Conservation (phyloP, 495 filamentous ascomycete genomes). For the Aspergillus incahuasiensis region DNA sequence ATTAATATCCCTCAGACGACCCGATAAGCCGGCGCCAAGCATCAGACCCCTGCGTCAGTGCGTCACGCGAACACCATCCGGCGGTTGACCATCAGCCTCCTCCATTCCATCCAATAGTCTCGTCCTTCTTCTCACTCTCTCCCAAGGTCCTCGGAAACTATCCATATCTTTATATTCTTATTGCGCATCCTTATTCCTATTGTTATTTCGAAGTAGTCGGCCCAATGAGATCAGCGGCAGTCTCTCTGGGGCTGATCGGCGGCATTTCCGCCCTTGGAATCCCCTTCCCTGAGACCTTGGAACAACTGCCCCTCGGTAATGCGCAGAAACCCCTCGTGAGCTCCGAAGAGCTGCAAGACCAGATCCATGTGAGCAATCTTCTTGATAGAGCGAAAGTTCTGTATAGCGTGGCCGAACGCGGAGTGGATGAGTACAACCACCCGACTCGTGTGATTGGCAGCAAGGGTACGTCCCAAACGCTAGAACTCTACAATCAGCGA, state of each 20-base stretch:
- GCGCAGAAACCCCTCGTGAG: constrained; percentile 29
- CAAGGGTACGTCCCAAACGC: constrained; percentile 35
- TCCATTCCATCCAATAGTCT: neutral
- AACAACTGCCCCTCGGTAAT: constrained; percentile 4
- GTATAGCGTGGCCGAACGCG: constrained; percentile 51
- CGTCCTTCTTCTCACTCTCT: neutral
- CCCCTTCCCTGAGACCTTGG: neutral
- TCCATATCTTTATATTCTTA: neutral
- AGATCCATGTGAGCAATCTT: constrained; percentile 50
- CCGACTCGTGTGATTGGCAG: constrained; percentile 63
- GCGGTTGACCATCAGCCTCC: neutral
- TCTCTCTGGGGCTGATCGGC: constrained; percentile 9
- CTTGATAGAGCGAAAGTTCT: constrained; percentile 50
- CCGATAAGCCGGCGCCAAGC: neutral
- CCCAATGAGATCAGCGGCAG: constrained; percentile 4
- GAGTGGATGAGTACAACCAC: constrained; percentile 52
- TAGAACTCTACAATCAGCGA: neutral
- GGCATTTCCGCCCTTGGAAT: constrained; percentile 10
- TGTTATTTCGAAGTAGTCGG: neutral
- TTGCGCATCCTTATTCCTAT: neutral
- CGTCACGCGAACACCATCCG: neutral
- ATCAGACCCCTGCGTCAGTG: neutral
- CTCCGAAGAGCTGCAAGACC: constrained; percentile 48
- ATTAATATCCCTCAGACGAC: neutral
- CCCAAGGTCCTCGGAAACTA: neutral